Evolutionary conservation across 768 basidiomycete genomes (phyloP).

Genomic region (Termitomyces sp.): DNA sequence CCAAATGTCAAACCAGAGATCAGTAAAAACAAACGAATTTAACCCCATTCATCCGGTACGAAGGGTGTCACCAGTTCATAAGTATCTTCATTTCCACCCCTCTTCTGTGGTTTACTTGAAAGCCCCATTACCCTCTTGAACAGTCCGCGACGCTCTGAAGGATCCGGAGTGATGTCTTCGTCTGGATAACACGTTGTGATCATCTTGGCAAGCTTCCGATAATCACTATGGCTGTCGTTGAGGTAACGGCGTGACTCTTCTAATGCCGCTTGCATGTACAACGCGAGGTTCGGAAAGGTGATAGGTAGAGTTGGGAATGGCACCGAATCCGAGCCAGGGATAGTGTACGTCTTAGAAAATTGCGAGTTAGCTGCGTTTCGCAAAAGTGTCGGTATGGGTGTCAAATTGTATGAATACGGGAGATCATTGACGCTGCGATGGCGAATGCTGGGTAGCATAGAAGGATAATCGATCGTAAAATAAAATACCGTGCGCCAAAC

Average conservation of each 20-base stretch:
- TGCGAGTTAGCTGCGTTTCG: constrained; percentile 58
- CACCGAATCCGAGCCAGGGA: constrained; percentile 52
- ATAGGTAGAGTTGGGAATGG: constrained; percentile 73
- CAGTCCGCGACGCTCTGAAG: constrained; percentile 37
- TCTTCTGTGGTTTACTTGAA: constrained; percentile 35
- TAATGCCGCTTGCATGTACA: constrained; percentile 68
- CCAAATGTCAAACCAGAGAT: background rate
- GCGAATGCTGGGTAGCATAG: constrained; percentile 37
- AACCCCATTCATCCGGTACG: constrained; percentile 71
- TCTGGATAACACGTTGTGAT: constrained; percentile 63
- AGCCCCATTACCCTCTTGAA: constrained; percentile 60
- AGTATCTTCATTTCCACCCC: constrained; percentile 67
- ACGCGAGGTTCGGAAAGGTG: constrained; percentile 67
- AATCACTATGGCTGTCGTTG: constrained; percentile 53
- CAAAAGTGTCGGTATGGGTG: constrained; percentile 53
- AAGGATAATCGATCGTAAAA: constrained; percentile 68
- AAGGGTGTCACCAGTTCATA: constrained; percentile 83
- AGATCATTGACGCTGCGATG: constrained; percentile 55
- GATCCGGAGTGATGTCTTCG: constrained; percentile 23
- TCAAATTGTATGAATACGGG: constrained; percentile 68
- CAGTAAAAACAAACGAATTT: constrained; percentile 2
- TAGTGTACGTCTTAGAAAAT: constrained; percentile 65
- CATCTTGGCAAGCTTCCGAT: constrained; percentile 66
- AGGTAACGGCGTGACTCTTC: constrained; percentile 60
- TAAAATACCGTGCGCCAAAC: constrained; percentile 76